Evolutionary conservation across 345 rosid genomes (phyloP).

Genomic region (Populus euphratica): DNA sequence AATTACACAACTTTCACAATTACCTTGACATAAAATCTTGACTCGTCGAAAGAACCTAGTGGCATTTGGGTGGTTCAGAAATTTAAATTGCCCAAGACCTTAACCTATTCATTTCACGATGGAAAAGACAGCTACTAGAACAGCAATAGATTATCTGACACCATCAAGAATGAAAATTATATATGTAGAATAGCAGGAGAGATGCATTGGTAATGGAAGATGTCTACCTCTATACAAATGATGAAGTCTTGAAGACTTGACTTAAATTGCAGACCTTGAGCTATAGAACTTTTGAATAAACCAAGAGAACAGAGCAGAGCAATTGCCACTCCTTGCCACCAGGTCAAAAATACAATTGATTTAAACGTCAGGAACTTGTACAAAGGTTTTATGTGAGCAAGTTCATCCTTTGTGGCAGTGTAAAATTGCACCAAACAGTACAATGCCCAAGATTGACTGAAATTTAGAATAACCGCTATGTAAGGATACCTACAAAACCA

Average conservation of each 20-base stretch:
- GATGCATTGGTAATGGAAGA: conserved; percentile 21
- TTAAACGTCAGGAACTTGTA: conserved; percentile 91
- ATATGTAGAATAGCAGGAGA: neutral
- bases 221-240: conserved; percentile 92
- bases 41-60: neutral
- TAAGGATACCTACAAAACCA: conserved; percentile 79
- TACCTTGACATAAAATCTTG: neutral
- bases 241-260: conserved; percentile 94
- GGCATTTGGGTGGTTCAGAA: neutral
- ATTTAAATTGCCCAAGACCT: neutral
- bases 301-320: conserved; percentile 80
- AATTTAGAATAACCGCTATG: conserved; percentile 91
- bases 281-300: conserved; percentile 74
- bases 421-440: conserved; percentile 96
- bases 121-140: neutral
- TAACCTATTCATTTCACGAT: neutral
- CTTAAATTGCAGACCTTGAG: conserved; percentile 78
- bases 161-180: neutral
- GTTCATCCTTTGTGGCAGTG: conserved; percentile 77
- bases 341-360: conserved; percentile 92
- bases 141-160: neutral
- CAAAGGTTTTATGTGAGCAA: conserved; percentile 85
- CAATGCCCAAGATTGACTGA: conserved; percentile 99
- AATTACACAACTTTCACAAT: neutral
- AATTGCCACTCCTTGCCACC: conserved; percentile 99